Base-by-base conservation (phyloP, 257 asterid genomes). In the Eustoma russellianum region DNA sequence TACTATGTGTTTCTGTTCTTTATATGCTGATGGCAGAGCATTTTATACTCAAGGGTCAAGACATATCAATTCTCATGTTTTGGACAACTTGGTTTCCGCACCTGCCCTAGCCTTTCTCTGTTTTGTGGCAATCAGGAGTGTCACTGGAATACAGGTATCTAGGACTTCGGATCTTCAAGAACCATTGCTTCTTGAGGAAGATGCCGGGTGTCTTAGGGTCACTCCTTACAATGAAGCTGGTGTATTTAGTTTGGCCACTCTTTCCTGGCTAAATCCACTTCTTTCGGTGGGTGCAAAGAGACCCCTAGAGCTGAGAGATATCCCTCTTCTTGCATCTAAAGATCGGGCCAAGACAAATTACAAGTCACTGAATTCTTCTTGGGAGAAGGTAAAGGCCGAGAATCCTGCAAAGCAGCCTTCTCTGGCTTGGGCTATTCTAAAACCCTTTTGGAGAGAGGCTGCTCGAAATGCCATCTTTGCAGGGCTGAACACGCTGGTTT, bases 261-360 rank as follows among this genome's bases (percentile, higher is more conserved):
- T 92, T 63, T 92, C 97, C 49, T 92, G 98, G 98, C 58, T 92
- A 72, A 85, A 84, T 66, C 96, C 94, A 44, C 94, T 92, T 62
- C 97, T 92, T 56, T 88, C 98, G 7, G 65, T 61, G 0, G 98
- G 98, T 57, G 93, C 94, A 30, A 92, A 81, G 71, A 88, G 94
- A 59, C 97, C 98, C 0, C 93, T 92, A 17, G 98, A 92, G 53
- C 83, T 92, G 16, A 92, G 79, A 62, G 97, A 92, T 44, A 83
- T 90, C 43, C 96, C 98, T 1, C 75, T 78, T 53, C 96, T 90
- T 28, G 88, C 94, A 0, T 86, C 81, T 12, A 76, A 69, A 75
- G 98, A 90, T 60, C 98, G 98, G 40, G 79, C 98, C 47, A 90
- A 90, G 73, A 70, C 85, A 15, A 86, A 86, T 60, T 90, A 82